These are phyloP conservation scores for Pythium aristosporum DNA, from an alignment of 352 stramenopile species.

Conservation along the genomic window DNA sequence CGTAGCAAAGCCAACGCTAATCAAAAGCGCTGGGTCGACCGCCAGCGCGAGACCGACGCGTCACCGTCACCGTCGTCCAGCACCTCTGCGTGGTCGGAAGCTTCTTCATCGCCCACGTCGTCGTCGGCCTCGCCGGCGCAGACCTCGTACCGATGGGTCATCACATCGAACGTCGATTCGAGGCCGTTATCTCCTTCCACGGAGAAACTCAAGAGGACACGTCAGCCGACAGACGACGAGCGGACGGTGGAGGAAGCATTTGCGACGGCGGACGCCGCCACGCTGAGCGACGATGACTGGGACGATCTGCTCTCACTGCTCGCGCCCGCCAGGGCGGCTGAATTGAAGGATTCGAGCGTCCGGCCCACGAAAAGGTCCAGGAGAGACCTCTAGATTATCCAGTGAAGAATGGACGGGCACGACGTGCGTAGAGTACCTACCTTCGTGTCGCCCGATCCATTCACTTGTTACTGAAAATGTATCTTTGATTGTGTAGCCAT, in stretches of 20 bases:
- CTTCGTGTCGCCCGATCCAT: too few relatives aligned
- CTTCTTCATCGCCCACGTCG: neutral
- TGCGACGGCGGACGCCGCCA: neutral
- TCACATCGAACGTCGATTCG: neutral
- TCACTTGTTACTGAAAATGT: too few relatives aligned
- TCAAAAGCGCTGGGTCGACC: conserved; percentile 30
- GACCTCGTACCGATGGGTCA: conserved; percentile 13
- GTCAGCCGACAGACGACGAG: too few relatives aligned
- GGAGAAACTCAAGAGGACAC: neutral
- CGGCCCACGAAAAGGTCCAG: neutral
- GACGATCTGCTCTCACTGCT: conserved; percentile 1
- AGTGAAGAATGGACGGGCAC: too few relatives aligned
- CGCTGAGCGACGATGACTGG: conserved; percentile 10
- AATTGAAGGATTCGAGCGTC: neutral
- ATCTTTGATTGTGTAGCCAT: too few relatives aligned
- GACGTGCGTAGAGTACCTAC: too few relatives aligned
- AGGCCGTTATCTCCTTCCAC: neutral
- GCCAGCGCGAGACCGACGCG: conserved; percentile 15
- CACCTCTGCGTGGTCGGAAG: neutral
- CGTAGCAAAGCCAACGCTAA: conserved; percentile 31
- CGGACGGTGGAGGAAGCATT: neutral
- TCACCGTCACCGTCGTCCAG: neutral
- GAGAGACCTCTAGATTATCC: too few relatives aligned
- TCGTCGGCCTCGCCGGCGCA: neutral
- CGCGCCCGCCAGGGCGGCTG: neutral